phyloP scores from a whole-genome alignment of 345 rosid species.

The Aethionema arabicum region DNA sequence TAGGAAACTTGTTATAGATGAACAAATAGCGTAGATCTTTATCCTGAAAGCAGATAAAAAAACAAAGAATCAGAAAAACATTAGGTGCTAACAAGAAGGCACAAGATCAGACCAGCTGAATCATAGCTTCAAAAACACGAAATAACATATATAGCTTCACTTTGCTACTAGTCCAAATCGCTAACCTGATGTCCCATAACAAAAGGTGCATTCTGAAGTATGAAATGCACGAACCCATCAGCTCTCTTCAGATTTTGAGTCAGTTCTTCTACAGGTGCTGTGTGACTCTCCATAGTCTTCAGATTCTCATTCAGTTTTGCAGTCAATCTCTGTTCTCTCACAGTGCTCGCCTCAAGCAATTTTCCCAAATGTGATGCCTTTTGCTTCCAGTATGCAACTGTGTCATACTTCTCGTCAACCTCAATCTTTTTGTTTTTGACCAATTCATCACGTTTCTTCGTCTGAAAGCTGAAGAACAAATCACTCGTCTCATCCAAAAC shows the following conservation, averaged over 20 bases:
- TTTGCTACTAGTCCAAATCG: not conserved
- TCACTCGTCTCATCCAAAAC: conserved; percentile 59
- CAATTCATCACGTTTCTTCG: conserved; percentile 50
- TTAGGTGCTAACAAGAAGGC: not conserved
- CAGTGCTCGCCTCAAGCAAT: conserved; percentile 67
- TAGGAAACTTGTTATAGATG: conserved; percentile 89
- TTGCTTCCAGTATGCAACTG: conserved; percentile 77
- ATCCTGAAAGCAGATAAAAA: conserved; percentile 53
- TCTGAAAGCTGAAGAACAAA: conserved; percentile 52
- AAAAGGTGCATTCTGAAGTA: conserved; percentile 90
- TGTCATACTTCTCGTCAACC: conserved; percentile 70
- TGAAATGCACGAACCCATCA: conserved; percentile 88
- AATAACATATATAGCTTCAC: not conserved
- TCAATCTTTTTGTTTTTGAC: conserved; percentile 58
- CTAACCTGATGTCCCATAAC: conserved; percentile 91
- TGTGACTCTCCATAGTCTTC: conserved; percentile 59
- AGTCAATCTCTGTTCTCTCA: conserved; percentile 65
- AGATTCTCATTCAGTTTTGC: conserved; percentile 74
- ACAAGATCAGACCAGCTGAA: not conserved
- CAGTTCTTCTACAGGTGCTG: conserved; percentile 82
- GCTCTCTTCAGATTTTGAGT: conserved; percentile 84
- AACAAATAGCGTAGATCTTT: conserved; percentile 84
- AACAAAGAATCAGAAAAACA: conserved; percentile 14
- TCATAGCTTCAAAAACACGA: too few relatives aligned
- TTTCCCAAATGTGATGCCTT: conserved; percentile 57